A percentile compares a stretch with the other conserved stretches of the same genome.
These are phyloP conservation scores for Malassezia dermatis DNA, from an alignment of 1,284 basidiomycete genomes.

Conservation along the genomic window DNA sequence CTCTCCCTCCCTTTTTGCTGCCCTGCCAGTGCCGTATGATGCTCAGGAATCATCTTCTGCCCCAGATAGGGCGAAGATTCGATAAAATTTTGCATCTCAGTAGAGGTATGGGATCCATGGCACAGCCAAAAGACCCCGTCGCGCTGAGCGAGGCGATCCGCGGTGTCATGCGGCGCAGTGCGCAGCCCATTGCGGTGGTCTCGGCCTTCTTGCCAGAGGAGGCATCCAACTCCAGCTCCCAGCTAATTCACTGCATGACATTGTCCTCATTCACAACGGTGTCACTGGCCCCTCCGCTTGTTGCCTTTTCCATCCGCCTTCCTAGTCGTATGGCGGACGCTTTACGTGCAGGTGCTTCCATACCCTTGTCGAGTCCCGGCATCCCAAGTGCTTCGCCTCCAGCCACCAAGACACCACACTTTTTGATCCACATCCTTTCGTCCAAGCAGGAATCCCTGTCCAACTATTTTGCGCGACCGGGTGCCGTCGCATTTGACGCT, in stretches of 20 bases:
- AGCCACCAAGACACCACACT: constrained; percentile 8
- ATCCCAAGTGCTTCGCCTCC: not conserved
- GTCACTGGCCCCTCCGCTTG: constrained; percentile 17
- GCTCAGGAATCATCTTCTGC: not conserved
- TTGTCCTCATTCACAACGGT: constrained; percentile 21
- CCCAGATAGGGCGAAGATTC: not conserved
- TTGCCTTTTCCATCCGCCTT: constrained; percentile 19
- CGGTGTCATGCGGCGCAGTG: constrained; percentile 14
- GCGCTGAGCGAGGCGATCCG: constrained; percentile 13
- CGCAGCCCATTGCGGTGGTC: constrained; percentile 21
- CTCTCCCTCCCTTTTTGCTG: not conserved
- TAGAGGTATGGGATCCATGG: not conserved
- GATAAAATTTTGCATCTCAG: not conserved
- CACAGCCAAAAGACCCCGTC: not conserved
- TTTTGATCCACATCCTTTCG: constrained; percentile 19
- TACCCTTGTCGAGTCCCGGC: not conserved
- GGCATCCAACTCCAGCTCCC: not conserved
- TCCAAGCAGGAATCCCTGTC: constrained; percentile 8
- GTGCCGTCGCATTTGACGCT: constrained; percentile 5
- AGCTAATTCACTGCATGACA: constrained; percentile 15
- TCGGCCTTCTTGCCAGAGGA: constrained; percentile 14
- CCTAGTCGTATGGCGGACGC: constrained; percentile 20
- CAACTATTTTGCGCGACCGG: constrained; percentile 16
- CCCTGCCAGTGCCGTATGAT: not conserved
- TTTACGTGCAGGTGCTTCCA: constrained; percentile 2